Evolutionary conservation across 2,329 filamentous ascomycete species (phyloP).

Genomic region (Monosporascus sp.): DNA sequence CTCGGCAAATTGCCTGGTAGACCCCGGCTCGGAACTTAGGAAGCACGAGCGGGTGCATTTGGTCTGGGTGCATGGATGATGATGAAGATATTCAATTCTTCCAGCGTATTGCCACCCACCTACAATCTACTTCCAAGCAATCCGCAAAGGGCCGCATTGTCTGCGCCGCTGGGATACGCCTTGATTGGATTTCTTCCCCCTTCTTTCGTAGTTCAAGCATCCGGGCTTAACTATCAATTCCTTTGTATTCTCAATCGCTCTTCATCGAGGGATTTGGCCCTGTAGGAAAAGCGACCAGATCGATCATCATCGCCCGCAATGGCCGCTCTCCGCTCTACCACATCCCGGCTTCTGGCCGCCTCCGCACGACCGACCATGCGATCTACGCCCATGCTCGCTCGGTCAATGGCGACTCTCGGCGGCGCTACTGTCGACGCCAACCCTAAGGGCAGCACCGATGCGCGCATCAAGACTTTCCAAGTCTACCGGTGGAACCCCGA

Average conservation of each 20-base stretch:
- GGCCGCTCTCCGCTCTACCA: conserved; percentile 57
- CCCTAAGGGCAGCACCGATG: conserved; percentile 49
- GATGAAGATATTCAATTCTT: conserved; percentile 20
- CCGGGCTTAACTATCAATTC: not conserved
- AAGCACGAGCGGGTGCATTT: conserved; percentile 24
- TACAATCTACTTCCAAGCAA: not conserved
- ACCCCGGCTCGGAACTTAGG: conserved; percentile 11
- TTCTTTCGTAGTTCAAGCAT: not conserved
- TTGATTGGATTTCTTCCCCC: conserved; percentile 5
- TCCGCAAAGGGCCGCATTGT: not conserved
- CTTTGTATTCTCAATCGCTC: not conserved
- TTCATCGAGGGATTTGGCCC: conserved; percentile 1
- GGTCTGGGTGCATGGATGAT: conserved; percentile 21
- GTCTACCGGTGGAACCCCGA: conserved; percentile 99
- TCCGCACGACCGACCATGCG: conserved; percentile 31
- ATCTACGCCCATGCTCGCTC: conserved; percentile 38
- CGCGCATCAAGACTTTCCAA: conserved; percentile 87
- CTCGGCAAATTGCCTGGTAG: not conserved
- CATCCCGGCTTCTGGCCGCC: conserved; percentile 46
- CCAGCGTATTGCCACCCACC: conserved; percentile 16
- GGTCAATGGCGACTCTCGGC: conserved; percentile 51
- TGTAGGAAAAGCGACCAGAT: not conserved
- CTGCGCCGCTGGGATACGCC: conserved; percentile 3
- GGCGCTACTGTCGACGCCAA: conserved; percentile 58
- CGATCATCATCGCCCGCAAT: conserved; percentile 33